These are phyloP conservation scores for Solanum acaule DNA, from an alignment of 257 asterid genomes.

Conservation along the genomic window DNA sequence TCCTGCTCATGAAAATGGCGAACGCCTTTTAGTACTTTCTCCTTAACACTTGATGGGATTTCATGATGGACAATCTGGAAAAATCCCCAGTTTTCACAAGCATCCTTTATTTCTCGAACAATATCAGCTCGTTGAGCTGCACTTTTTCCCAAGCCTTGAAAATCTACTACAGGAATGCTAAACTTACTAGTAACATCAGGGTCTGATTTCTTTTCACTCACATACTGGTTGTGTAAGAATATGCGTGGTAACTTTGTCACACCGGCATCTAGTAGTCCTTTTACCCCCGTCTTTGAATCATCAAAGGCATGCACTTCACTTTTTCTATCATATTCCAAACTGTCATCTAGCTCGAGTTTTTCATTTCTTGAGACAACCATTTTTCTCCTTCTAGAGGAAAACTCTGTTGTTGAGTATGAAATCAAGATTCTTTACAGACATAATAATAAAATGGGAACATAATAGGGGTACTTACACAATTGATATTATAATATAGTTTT, in stretches of 20 bases:
- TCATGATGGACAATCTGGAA: conserved; percentile 39
- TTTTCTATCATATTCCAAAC: neutral
- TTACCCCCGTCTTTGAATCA: conserved; percentile 7
- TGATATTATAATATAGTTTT: neutral
- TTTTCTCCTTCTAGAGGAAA: neutral
- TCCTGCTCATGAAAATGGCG: conserved; percentile 7
- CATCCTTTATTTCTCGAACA: conserved; percentile 18
- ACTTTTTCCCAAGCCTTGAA: conserved; percentile 5
- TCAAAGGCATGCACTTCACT: conserved; percentile 1
- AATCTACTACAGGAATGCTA: conserved; percentile 23
- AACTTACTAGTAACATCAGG: neutral
- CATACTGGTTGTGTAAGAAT: neutral
- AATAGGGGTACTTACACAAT: neutral
- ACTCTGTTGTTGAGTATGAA: neutral
- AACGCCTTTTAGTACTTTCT: conserved; percentile 13
- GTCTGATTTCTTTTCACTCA: neutral
- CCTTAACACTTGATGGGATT: conserved; percentile 5
- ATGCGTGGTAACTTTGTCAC: conserved; percentile 3
- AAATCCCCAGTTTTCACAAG: conserved; percentile 35
- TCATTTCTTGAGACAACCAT: neutral
- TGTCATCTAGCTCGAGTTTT: neutral
- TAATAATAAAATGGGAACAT: neutral
- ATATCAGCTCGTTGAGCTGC: conserved; percentile 8
- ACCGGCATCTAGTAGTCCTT: conserved; percentile 11
- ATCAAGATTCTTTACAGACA: neutral